phyloP scores from a whole-genome alignment of 441 rosid species.

The Brassica hybrid region DNA sequence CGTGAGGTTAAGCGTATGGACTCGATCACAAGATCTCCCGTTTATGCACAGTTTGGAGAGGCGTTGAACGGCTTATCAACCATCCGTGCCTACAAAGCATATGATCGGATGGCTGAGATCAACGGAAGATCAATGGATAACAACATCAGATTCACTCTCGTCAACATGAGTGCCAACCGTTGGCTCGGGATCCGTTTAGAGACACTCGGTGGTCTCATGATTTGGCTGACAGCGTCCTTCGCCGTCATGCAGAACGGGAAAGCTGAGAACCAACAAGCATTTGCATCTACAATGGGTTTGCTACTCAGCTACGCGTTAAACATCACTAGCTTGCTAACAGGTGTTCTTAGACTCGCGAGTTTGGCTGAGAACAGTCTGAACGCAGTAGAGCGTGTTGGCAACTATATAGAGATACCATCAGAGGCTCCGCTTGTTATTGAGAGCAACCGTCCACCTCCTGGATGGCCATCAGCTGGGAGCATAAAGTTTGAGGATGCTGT shows the following conservation, averaged over 20 bases:
- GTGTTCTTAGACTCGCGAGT: slow-evolving; percentile 89
- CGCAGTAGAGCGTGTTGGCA: slow-evolving; percentile 88
- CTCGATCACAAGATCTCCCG: slow-evolving; percentile 89
- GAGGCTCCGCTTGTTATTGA: slow-evolving; percentile 83
- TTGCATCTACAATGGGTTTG: slow-evolving; percentile 96
- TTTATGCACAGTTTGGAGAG: slow-evolving; percentile 95
- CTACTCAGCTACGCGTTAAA: slow-evolving; percentile 92
- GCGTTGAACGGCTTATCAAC: slow-evolving; percentile 84
- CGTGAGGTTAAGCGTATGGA: slow-evolving; percentile 97
- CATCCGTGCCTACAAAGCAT: slow-evolving; percentile 93
- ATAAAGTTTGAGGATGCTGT: slow-evolving; percentile 87
- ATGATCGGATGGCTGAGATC: slow-evolving; percentile 84
- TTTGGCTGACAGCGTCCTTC: slow-evolving; percentile 94
- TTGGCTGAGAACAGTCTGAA: slow-evolving; percentile 91
- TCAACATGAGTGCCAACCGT: slow-evolving; percentile 73
- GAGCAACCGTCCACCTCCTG: slow-evolving; percentile 83
- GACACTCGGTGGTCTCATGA: slow-evolving; percentile 91
- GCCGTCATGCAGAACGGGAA: slow-evolving; percentile 92
- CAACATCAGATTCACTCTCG: slow-evolving; percentile 84
- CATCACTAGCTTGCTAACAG: slow-evolving; percentile 76
- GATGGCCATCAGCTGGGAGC: slow-evolving; percentile 92
- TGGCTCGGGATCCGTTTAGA: slow-evolving; percentile 95
- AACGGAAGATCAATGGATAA: slow-evolving; percentile 92
- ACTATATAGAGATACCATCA: slow-evolving; percentile 80
- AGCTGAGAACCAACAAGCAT: slow-evolving; percentile 71